phyloP scores from a whole-genome alignment of 345 rosid species.

The Sonneratia caseolaris region DNA sequence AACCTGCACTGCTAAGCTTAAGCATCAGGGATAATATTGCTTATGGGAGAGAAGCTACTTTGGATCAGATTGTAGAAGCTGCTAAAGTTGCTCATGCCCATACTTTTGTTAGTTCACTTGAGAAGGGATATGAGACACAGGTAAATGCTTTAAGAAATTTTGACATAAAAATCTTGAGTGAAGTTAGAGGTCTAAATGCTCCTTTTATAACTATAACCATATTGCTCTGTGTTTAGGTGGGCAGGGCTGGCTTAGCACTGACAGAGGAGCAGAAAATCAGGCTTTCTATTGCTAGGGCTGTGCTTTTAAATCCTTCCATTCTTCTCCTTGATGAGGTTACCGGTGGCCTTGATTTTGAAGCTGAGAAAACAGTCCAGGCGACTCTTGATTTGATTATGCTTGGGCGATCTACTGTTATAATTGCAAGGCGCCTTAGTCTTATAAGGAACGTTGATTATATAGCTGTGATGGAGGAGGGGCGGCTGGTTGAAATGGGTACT shows the following conservation, averaged over 20 bases:
- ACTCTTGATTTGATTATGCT: slow-evolving; percentile 93
- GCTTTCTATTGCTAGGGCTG: slow-evolving; percentile 96
- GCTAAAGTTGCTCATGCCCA: slow-evolving; percentile 95
- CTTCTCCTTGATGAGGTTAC: slow-evolving; percentile 98
- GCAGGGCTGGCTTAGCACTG: slow-evolving; percentile 78
- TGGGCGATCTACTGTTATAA: slow-evolving; percentile 94
- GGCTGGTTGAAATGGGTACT: slow-evolving; percentile 95
- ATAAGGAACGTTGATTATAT: slow-evolving; percentile 93
- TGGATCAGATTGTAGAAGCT: slow-evolving; percentile 90
- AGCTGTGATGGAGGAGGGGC: slow-evolving; percentile 98
- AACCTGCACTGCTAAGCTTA: slow-evolving; percentile 86
- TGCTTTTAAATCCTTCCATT: slow-evolving; percentile 76
- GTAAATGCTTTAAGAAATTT: slow-evolving; percentile 20
- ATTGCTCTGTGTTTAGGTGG: slow-evolving; percentile 45
- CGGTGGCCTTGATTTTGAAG: slow-evolving; percentile 96
- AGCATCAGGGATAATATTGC: slow-evolving; percentile 84
- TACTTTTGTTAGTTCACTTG: slow-evolving; percentile 83
- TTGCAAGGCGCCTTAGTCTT: slow-evolving; percentile 86
- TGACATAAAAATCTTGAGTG: not conserved
- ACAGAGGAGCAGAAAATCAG: slow-evolving; percentile 93
- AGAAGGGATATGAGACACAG: slow-evolving; percentile 86
- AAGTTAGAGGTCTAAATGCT: not conserved
- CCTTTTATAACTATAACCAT: not conserved
- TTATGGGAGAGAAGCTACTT: slow-evolving; percentile 73
- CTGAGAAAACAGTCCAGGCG: slow-evolving; percentile 90